A percentile compares a stretch with the other conserved stretches of the same genome.
phyloP scores from a whole-genome alignment of 2,329 filamentous ascomycete species.

The Diaporthe caulivora region DNA sequence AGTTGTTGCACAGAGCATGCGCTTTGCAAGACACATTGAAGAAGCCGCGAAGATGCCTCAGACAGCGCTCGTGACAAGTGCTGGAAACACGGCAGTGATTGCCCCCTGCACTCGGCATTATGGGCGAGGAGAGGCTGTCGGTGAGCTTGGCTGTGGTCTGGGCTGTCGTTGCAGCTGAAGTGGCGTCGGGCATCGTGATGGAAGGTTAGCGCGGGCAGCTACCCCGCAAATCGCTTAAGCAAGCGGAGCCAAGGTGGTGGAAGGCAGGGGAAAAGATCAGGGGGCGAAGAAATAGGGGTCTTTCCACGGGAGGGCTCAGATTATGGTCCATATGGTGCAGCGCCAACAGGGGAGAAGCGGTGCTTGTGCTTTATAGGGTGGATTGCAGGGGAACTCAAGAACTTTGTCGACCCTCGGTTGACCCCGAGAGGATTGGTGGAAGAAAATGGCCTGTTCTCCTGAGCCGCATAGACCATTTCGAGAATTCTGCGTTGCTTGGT shows the following conservation, averaged over 20 bases:
- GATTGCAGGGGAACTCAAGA: not conserved
- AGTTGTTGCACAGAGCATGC: not conserved
- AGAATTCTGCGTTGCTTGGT: not conserved
- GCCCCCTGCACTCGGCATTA: not conserved
- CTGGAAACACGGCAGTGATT: constrained; percentile 14
- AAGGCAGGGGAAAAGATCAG: constrained; percentile 17
- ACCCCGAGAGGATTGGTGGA: constrained; percentile 11
- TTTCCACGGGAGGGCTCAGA: not conserved
- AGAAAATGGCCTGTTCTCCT: not conserved
- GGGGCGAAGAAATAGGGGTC: constrained; percentile 34
- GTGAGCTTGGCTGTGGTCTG: constrained; percentile 13
- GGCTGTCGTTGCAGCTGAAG: constrained; percentile 27
- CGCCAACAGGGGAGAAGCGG: constrained; percentile 9
- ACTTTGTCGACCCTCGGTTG: constrained; percentile 2
- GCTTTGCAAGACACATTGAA: not conserved
- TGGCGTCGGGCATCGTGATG: constrained; percentile 16
- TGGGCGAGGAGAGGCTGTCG: constrained; percentile 11
- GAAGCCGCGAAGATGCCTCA: not conserved
- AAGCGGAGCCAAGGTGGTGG: constrained; percentile 13
- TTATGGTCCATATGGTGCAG: constrained; percentile 9
- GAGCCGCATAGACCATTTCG: not conserved
- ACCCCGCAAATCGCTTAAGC: constrained; percentile 32
- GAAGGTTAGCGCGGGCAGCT: constrained; percentile 24
- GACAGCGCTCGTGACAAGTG: not conserved
- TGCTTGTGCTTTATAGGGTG: constrained; percentile 14